A percentile compares a stretch with the other conserved stretches of the same genome.
Evolutionary conservation across 805 yeast genomes (phyloP).

Genomic region (Saccharomycopsis sp.): DNA sequence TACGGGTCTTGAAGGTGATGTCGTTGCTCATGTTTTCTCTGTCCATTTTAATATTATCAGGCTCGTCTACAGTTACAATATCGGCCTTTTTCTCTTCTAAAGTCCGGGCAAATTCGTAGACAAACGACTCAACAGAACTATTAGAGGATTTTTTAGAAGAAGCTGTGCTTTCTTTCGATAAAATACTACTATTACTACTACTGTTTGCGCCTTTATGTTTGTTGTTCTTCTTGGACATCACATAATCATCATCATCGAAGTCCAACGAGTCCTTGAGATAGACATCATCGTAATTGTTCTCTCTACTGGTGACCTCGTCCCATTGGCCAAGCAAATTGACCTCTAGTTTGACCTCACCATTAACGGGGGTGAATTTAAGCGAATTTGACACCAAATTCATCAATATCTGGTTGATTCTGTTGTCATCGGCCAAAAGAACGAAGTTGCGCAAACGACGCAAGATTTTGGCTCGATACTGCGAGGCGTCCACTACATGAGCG

Average conservation of each 20-base stretch:
- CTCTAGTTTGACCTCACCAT: slow-evolving; percentile 68
- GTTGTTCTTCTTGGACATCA: slow-evolving; percentile 28
- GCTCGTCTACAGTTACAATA: slow-evolving; percentile 18
- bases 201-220: slow-evolving; percentile 19
- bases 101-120: slow-evolving; percentile 9
- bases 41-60: neutral
- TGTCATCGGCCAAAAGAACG: slow-evolving; percentile 80
- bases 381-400: slow-evolving; percentile 91
- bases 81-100: slow-evolving; percentile 17
- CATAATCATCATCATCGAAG: slow-evolving; percentile 38
- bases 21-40: slow-evolving; percentile 8
- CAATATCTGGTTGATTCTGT: slow-evolving; percentile 82
- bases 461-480: neutral
- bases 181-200: neutral
- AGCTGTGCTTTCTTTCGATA: neutral
- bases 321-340: slow-evolving; percentile 66
- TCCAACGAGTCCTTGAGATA: slow-evolving; percentile 31
- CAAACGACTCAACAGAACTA: slow-evolving; percentile 8
- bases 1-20: slow-evolving; percentile 17
- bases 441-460: slow-evolving; percentile 44
- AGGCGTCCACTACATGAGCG: neutral
- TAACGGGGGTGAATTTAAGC: slow-evolving; percentile 85
- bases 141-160: slow-evolving; percentile 4
- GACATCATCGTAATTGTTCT: slow-evolving; percentile 39
- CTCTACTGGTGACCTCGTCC: slow-evolving; percentile 45